A percentile compares a stretch with the other conserved stretches of the same genome.
These are phyloP conservation scores for Silene latifolia DNA, from an alignment of 148 eudicot genomes.

Conservation along the genomic window DNA sequence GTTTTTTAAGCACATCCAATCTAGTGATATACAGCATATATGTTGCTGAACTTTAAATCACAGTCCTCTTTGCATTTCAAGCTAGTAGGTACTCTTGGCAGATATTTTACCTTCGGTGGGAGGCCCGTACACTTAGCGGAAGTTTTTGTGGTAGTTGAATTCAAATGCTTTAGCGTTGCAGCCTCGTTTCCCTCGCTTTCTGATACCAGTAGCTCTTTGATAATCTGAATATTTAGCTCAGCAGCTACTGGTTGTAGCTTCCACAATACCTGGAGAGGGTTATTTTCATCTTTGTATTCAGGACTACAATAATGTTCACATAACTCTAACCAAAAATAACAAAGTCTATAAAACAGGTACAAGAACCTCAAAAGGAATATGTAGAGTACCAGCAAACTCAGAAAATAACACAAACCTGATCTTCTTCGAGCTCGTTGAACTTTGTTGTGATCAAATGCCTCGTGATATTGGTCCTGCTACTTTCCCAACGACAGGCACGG, in stretches of 20 bases:
- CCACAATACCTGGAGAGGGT: slow-evolving; percentile 42
- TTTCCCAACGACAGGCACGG: slow-evolving; percentile 62
- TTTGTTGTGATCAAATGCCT: slow-evolving; percentile 33
- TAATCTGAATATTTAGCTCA: slow-evolving; percentile 39
- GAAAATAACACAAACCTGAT: slow-evolving; percentile 38
- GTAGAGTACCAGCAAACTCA: background rate
- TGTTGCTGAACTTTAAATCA: background rate
- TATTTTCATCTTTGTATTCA: background rate
- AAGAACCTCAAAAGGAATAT: background rate
- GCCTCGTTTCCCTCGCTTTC: slow-evolving; percentile 16
- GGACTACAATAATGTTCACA: background rate
- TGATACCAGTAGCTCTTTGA: slow-evolving; percentile 37
- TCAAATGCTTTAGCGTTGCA: background rate
- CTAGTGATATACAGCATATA: background rate
- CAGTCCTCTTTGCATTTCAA: background rate
- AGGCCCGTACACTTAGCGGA: slow-evolving; percentile 6
- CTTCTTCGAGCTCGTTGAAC: slow-evolving; percentile 45
- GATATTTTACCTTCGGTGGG: slow-evolving; percentile 25
- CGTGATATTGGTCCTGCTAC: slow-evolving; percentile 33
- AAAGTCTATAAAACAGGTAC: no score
- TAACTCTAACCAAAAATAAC: background rate
- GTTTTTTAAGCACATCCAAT: background rate
- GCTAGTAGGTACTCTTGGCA: background rate
- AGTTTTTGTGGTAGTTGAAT: slow-evolving; percentile 6
- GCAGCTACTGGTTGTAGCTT: slow-evolving; percentile 36